phyloP scores from a whole-genome alignment of 169 alveolate genomes.

The Pseudocohnilembus persalinus region DNA sequence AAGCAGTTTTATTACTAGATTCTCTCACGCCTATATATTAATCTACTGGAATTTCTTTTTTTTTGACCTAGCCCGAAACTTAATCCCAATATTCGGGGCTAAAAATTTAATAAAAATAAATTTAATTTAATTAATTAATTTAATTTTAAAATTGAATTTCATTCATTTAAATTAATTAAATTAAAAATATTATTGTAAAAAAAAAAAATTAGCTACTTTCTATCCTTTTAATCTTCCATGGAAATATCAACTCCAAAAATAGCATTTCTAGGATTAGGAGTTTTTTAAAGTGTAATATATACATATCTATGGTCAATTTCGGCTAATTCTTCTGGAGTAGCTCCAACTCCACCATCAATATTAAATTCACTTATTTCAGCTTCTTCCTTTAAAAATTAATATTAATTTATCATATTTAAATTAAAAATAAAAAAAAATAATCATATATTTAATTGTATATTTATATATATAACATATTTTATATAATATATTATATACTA shows the following conservation, averaged over 20 bases:
- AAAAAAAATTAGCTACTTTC: conserved; percentile 26
- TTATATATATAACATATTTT: conserved; percentile 21
- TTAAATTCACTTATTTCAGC: conserved; percentile 41
- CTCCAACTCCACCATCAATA: conserved; percentile 66
- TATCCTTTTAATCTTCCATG: conserved; percentile 73
- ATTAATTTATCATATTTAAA: too few species aligned
- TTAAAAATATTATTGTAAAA: background rate
- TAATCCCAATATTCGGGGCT: background rate
- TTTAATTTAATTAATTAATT: background rate
- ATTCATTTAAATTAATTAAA: conserved; percentile 9
- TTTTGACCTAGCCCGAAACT: conserved; percentile 38
- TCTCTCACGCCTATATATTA: conserved; percentile 70
- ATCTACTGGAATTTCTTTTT: conserved; percentile 69
- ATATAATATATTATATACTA: background rate
- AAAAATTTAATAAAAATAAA: too few species aligned
- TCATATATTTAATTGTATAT: conserved; percentile 6
- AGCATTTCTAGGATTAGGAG: conserved; percentile 79
- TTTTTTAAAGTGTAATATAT: conserved; percentile 65
- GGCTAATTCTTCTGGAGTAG: conserved; percentile 78
- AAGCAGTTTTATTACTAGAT: conserved; percentile 53
- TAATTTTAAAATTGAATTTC: conserved; percentile 12
- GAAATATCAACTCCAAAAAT: conserved; percentile 74
- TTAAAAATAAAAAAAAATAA: conserved; percentile 24
- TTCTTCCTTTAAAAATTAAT: too few species aligned
- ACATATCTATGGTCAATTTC: conserved; percentile 78